These are phyloP conservation scores for Neurospora discreta DNA, from an alignment of 495 filamentous ascomycete genomes.

Conservation along the genomic window DNA sequence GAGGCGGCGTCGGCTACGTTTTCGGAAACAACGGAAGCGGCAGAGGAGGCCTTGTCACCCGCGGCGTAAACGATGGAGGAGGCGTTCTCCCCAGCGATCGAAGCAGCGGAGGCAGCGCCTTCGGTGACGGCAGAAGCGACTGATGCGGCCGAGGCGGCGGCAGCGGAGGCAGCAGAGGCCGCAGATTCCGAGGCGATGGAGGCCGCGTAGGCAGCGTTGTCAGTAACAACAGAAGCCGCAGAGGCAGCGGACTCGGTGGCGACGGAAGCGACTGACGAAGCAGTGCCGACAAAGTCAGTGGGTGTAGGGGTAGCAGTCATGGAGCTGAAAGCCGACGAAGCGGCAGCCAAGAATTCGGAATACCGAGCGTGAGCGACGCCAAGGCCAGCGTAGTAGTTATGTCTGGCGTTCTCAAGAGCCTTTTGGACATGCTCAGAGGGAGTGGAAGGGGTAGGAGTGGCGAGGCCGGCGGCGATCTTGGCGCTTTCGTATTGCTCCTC, in stretches of 20 bases:
- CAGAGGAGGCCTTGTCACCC: conserved; percentile 13
- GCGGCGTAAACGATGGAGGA: conserved; percentile 21
- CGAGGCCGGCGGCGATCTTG: conserved; percentile 43
- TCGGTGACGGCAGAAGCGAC: conserved; percentile 1
- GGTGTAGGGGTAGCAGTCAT: conserved; percentile 38
- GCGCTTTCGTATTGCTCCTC: conserved; percentile 52
- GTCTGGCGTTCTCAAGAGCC: conserved; percentile 48
- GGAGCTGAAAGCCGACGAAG: conserved; percentile 48
- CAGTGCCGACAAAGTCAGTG: conserved; percentile 31
- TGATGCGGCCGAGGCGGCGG: conserved; percentile 32
- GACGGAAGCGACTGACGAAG: conserved; percentile 23
- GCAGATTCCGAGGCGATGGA: conserved; percentile 13
- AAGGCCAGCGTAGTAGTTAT: conserved; percentile 67
- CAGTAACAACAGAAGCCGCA: conserved; percentile 19
- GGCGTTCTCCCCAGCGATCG: conserved; percentile 15
- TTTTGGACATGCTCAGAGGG: conserved; percentile 37
- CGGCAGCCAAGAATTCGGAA: conserved; percentile 58
- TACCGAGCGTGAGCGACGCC: conserved; percentile 70
- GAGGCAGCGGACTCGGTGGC: conserved; percentile 23
- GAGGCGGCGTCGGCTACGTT: conserved; percentile 20
- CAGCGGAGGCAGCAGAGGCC: conserved; percentile 35
- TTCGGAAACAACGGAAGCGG: conserved; percentile 17
- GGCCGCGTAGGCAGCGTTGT: conserved; percentile 17
- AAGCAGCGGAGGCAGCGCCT: conserved; percentile 25
- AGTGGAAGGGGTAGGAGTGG: conserved; percentile 41